Conservation (phyloP, 306 rosid genomes). For the Gastrolobium villosum region DNA sequence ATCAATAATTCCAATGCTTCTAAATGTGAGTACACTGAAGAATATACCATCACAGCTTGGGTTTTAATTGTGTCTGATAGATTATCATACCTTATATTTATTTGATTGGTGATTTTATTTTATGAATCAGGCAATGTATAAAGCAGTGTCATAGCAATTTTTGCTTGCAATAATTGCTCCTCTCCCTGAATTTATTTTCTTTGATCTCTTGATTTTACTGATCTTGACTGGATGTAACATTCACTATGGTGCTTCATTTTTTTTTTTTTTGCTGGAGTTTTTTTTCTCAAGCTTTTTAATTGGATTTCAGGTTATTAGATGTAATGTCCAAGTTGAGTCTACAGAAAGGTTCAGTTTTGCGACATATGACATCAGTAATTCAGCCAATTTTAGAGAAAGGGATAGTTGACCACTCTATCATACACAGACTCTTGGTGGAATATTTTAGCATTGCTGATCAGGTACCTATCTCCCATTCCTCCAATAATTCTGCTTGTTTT, state of each 20-base stretch:
- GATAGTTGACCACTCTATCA: slow-evolving; percentile 92
- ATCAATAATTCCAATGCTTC: slow-evolving; percentile 10
- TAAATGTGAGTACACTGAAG: background rate
- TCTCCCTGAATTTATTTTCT: slow-evolving; percentile 9
- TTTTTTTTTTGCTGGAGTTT: slow-evolving; percentile 12
- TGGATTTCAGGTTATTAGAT: slow-evolving; percentile 71
- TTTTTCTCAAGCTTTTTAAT: slow-evolving; percentile 34
- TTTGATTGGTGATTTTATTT: slow-evolving; percentile 28
- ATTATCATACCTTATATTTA: background rate
- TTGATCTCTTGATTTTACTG: slow-evolving; percentile 35
- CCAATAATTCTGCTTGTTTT: slow-evolving; percentile 26
- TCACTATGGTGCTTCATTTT: slow-evolving; percentile 19
- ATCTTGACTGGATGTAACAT: slow-evolving; percentile 13
- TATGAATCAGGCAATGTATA: slow-evolving; percentile 18
- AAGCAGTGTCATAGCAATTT: background rate
- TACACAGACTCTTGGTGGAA: slow-evolving; percentile 82
- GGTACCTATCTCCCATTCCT: slow-evolving; percentile 57
- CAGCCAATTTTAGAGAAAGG: slow-evolving; percentile 98
- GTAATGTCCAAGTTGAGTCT: slow-evolving; percentile 81
- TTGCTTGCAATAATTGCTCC: slow-evolving; percentile 23
- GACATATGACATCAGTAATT: slow-evolving; percentile 81
- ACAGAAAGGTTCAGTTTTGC: slow-evolving; percentile 78
- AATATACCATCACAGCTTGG: slow-evolving; percentile 18
- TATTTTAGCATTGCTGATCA: slow-evolving; percentile 83
- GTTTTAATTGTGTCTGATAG: slow-evolving; percentile 16